Conservation (phyloP, 257 asterid genomes). For the Galeopsis tetrahit region DNA sequence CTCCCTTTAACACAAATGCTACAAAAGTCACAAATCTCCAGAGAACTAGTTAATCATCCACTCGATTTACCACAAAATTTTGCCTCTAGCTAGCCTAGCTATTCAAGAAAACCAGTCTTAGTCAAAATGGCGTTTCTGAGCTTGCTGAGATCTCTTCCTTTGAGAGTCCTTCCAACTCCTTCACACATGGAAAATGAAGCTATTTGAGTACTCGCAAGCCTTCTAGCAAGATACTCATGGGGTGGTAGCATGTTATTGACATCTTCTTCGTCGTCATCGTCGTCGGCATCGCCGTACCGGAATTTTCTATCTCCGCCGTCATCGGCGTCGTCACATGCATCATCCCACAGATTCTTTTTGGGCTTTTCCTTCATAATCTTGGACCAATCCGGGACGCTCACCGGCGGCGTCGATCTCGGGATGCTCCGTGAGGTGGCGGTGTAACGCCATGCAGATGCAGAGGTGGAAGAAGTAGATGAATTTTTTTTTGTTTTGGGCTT, state of each 20-base stretch:
- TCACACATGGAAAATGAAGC: constrained; percentile 74
- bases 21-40: too few relatives aligned
- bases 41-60: too few relatives aligned
- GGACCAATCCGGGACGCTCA: constrained; percentile 48
- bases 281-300: not conserved
- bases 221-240: constrained; percentile 57
- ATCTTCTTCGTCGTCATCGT: constrained; percentile 21
- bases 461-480: constrained; percentile 16
- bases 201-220: constrained; percentile 44
- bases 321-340: constrained; percentile 19
- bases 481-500: constrained; percentile 21
- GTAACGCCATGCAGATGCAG: constrained; percentile 37
- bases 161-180: constrained; percentile 74
- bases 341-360: constrained; percentile 34
- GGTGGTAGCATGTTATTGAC: constrained; percentile 55
- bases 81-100: too few relatives aligned
- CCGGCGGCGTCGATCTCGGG: constrained; percentile 39
- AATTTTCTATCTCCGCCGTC: not conserved
- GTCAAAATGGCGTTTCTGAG: constrained; percentile 62
- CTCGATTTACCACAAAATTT: too few relatives aligned
- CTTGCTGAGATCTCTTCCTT: constrained; percentile 70
- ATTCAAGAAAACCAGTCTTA: constrained; percentile 67
- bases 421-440: constrained; percentile 16
- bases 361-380: constrained; percentile 37
- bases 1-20: too few relatives aligned